Base-by-base conservation (phyloP, 106 monocot species). In the Gastrodia elata region DNA sequence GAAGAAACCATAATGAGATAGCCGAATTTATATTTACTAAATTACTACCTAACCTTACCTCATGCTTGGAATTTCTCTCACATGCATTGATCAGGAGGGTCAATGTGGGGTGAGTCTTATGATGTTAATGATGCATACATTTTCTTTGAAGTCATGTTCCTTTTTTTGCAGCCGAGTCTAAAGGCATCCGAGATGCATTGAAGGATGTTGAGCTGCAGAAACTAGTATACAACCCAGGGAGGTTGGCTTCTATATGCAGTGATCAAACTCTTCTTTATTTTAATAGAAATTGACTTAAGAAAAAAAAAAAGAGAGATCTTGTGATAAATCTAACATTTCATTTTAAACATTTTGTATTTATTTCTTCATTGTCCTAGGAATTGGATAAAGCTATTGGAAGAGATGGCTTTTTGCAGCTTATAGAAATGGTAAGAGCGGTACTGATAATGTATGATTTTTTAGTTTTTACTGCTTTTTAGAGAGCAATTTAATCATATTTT, bases 351-450 rank as follows among this genome's bases (percentile, higher is more conserved):
- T 68, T 68, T 76, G 32, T 42, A 65, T 65, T 18, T 44, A 32
- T 33, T 56, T 57, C 65, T n/a, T n/a, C 16, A 64, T 76, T 11
- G 64, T 70, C 75, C 4, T 72, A 90, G 89, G 89, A 86, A 82
- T 71, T 90, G 68, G 82, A 86, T 68, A 80, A 73, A 38, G 81
- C 80, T 24, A 84, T 84, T 81, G 67, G 75, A 90, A 73, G 73
- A 42, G 61, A 79, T 34, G 20, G 4, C 57, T 84, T 90, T 78
- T 40, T 46, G 27, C 38, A 84, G 39, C 84, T 87, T 69, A 82
- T 79, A 30, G 84, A 87, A 11, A 84, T 81, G 86, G 89, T 90
- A 74, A 26, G 46, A 15, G 5, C 5, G 6, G 9, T 13, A 42
- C 43, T 32, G 16, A 76, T 65, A 44, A 25, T 1, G 2, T 68